These are phyloP conservation scores for Fusarium pseudonygamai DNA, from an alignment of 2,329 filamentous ascomycete species.

Conservation along the genomic window DNA sequence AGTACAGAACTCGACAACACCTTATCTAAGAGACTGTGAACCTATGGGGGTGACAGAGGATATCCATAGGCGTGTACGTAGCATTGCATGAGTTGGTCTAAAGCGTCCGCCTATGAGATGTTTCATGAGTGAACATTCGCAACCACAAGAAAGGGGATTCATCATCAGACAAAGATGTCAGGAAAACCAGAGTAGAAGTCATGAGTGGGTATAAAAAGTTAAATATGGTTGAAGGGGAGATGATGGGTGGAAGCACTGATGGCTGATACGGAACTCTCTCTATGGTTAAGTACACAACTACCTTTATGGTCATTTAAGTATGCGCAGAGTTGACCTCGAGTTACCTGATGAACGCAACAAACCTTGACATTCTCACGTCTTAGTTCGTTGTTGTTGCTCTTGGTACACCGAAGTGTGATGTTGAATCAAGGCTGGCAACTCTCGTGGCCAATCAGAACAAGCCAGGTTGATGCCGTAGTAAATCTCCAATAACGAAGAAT, in stretches of 20 bases:
- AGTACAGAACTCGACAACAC: constrained; percentile 28
- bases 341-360: constrained; percentile 16
- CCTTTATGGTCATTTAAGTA: background rate
- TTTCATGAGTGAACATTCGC: constrained; percentile 24
- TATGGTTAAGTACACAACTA: background rate
- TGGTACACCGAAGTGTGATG: constrained; percentile 18
- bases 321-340: background rate
- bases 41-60: background rate
- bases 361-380: constrained; percentile 14
- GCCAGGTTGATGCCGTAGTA: constrained; percentile 21
- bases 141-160: constrained; percentile 16
- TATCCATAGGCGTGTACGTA: constrained; percentile 4
- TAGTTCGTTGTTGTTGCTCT: constrained; percentile 2
- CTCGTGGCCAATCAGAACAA: constrained; percentile 20
- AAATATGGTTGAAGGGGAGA: background rate
- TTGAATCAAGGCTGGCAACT: constrained; percentile 26
- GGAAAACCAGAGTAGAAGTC: background rate
- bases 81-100: constrained; percentile 21
- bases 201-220: background rate
- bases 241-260: background rate
- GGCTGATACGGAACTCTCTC: background rate
- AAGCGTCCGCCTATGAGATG: constrained; percentile 27
- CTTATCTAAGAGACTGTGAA: constrained; percentile 35
- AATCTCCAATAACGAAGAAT: constrained; percentile 10
- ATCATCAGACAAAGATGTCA: background rate